These are phyloP conservation scores for Clonostachys rosea DNA, from an alignment of 2,329 filamentous ascomycete genomes.

Conservation along the genomic window DNA sequence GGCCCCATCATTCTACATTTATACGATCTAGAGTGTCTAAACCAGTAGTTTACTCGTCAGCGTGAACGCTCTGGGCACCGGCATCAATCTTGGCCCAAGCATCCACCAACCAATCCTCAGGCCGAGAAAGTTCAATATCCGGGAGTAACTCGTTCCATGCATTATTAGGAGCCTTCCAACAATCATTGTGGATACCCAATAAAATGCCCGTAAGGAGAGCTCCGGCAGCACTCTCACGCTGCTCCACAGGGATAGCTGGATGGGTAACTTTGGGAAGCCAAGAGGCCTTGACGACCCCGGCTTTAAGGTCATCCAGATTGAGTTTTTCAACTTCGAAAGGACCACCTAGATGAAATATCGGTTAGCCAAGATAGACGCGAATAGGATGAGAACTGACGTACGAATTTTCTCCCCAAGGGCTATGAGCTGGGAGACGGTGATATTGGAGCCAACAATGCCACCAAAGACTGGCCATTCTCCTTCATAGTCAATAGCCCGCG, in stretches of 20 bases:
- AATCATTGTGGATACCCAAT: slow-evolving; percentile 21
- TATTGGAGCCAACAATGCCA: slow-evolving; percentile 30
- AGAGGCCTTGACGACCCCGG: slow-evolving; percentile 13
- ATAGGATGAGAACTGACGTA: slow-evolving; percentile 16
- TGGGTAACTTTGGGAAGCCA: slow-evolving; percentile 9
- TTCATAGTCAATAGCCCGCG: slow-evolving; percentile 33
- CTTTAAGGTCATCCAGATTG: slow-evolving; percentile 10
- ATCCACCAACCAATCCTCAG: slow-evolving; percentile 30
- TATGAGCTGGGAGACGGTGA: slow-evolving; percentile 28
- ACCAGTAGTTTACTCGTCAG: too few relatives aligned
- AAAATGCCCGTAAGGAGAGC: slow-evolving; percentile 25
- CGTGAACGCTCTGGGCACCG: too few relatives aligned
- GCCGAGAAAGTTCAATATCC: slow-evolving; percentile 31
- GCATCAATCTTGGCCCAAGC: background rate
- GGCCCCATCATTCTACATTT: too few relatives aligned
- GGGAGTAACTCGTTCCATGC: slow-evolving; percentile 41
- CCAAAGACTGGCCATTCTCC: slow-evolving; percentile 34
- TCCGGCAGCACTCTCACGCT: slow-evolving; percentile 12
- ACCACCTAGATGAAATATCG: slow-evolving; percentile 5
- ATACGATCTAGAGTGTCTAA: too few relatives aligned
- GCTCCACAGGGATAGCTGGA: slow-evolving; percentile 10
- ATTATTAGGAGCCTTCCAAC: slow-evolving; percentile 26
- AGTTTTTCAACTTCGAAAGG: slow-evolving; percentile 11
- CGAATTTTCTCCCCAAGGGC: slow-evolving; percentile 31
- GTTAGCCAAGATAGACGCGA: background rate